Base-by-base conservation (phyloP, 2,329 filamentous ascomycete genomes). In the Phyllachora maydis region DNA sequence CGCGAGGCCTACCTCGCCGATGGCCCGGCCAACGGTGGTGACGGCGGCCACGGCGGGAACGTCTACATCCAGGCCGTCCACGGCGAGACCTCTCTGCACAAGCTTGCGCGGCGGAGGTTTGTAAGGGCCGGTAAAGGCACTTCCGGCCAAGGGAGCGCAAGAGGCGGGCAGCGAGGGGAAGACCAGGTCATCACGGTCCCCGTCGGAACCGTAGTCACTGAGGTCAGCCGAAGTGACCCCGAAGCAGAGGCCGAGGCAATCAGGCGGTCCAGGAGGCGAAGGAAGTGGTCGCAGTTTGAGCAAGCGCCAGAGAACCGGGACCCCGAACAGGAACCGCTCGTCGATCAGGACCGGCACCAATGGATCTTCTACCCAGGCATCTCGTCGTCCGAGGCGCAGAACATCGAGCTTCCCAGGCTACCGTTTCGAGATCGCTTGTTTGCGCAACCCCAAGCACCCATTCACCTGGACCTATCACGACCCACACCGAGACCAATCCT, bases 21-120 rank as follows among this genome's bases (percentile, higher is more conserved):
- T 32, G 88, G 88, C 0, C 88, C 88, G 8, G 68, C 88, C 7
- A 95, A 98, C 45, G 88, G 88, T 23, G 88, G 88, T 29, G 82
- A 98, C 42, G 88, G 88, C 19, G 88, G 88, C 4, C 75, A 69
- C 26, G 88, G 88, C 30, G 88, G 88, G 18, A 90, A 76, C 37
- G 59, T 98, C 34, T 95, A 91, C 45, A 90, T 98, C 28, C 85
- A 95, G 49, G 83, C 88, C 6, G 69, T 91, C 2, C 70, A 76
- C 26, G 81, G 82, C 28, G 77, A 95, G 47, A 95, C 82, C 0
- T 92, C 81, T 25, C 52, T 98, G 30, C 83, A 95, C 50, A 95
- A 93, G 50, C 58, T 98, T 7, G 74, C 79, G 1, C 62, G 85
- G 19, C 59, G 73, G 34, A 69, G 78, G 2, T 65, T 81, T 26